Evolutionary conservation across 306 rosid genomes (phyloP), one percentile per base, ranked within the genome.

Genomic region (Glycyrrhiza uralensis): DNA sequence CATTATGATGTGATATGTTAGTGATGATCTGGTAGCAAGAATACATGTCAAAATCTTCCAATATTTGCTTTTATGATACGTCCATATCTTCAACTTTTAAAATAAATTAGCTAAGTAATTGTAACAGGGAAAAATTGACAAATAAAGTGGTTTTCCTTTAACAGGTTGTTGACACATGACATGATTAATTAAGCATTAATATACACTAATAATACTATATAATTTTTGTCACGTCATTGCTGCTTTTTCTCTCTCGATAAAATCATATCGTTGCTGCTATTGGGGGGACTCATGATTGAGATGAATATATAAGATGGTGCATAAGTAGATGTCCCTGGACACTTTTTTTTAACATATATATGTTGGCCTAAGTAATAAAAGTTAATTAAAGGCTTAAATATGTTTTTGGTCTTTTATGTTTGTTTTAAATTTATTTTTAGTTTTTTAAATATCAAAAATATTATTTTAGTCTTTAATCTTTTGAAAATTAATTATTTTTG

Each of bases 1-100:
- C 79, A 6, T 22, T 60, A 39, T 63, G 76, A 74, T 50, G 71
- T 22, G 67, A 80, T 67, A 76, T 60, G n/a, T n/a, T n/a, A n/a
- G n/a, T 15, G 17, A 59, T 49, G 80, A 79, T 79, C 59, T 50
- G 33, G 74, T 41, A 44, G 24, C 30, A 4, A 29, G 8, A 7
- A n/a, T 7, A 4, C 2, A 15, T 51, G 32, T 50, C 32, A 7
- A 23, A 38, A 39, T 64, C 61, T 15, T 39, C 4, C 58, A 54
- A 44, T 55, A 9, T 52, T 66, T 52, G 0, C 26, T 51, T 51
- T 75, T 28, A 20, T 3, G 1, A 20, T 24, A 15, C 55, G 22
- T 64, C 79, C 39, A 14, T 2, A 32, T 29, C 38, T 49, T 8
- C 42, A 15, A 19, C 50, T 23, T 23, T 64, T 23, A 32, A 49